Percentiles rank a stretch among this genome's conserved stretches.
Conservation (phyloP, 139 green algal species). For the Closterium sp. region DNA sequence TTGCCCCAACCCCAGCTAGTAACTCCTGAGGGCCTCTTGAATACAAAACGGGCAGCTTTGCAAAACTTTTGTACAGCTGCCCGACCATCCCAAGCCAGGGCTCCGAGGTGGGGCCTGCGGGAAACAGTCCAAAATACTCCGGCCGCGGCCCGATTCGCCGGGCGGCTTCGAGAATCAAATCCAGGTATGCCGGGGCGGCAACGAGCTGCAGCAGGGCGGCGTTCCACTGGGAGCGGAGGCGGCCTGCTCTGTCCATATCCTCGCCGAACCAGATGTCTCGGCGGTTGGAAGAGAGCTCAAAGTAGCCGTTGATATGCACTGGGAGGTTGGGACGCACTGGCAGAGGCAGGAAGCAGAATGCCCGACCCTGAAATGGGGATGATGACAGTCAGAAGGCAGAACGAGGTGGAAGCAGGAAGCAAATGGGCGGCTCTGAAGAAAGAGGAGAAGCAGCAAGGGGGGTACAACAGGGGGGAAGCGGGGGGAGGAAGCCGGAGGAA, state of each 20-base stretch:
- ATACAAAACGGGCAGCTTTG: slow-evolving; percentile 48
- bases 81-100: slow-evolving; percentile 63
- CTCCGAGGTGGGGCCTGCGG: slow-evolving; percentile 23
- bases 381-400: neutral
- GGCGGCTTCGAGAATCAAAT: slow-evolving; percentile 57
- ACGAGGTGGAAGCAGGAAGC: slow-evolving; percentile 60
- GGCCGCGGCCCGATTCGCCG: slow-evolving; percentile 51
- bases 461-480: neutral
- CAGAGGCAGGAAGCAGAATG: slow-evolving; percentile 77
- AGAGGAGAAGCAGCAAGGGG: neutral
- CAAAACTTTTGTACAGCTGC: slow-evolving; percentile 51
- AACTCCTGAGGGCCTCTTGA: slow-evolving; percentile 14
- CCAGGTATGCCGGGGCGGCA: slow-evolving; percentile 60
- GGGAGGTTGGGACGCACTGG: slow-evolving; percentile 62
- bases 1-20: neutral
- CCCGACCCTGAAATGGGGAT: slow-evolving; percentile 38
- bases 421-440: slow-evolving; percentile 59
- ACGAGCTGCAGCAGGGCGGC: slow-evolving; percentile 61
- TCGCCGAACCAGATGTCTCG: slow-evolving; percentile 68
- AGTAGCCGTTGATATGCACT: slow-evolving; percentile 74
- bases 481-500: no score
- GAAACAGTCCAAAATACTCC: slow-evolving; percentile 64
- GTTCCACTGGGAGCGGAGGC: slow-evolving; percentile 71
- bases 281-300: slow-evolving; percentile 69
- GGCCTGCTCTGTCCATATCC: slow-evolving; percentile 67